Evolutionary conservation across 345 rosid genomes (phyloP), one percentile per base, ranked within the genome.

Genomic region (Boechera stricta): DNA sequence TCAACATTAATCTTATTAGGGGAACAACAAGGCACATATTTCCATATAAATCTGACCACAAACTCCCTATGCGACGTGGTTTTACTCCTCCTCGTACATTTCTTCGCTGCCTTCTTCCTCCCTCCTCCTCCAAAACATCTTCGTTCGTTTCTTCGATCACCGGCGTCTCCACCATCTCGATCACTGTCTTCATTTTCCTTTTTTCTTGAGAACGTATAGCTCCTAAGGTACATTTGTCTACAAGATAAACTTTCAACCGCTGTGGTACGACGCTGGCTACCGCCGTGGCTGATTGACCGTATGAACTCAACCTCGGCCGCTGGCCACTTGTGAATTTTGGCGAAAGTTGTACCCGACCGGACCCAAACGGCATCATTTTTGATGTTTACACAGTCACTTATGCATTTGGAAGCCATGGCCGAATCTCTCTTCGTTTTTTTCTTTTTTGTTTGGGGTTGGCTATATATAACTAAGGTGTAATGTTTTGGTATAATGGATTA

Each of bases 141-240:
- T 21, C 24, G 24, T 21, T 21, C 24, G 24, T 21, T 21, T 21
- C 24, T 21, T 21, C 24, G 24, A 21, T 21, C 24, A 21, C 24
- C 24, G 24, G 24, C 24, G 24, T 21, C 24, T 21, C 24, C 24
- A 21, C 24, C 24, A 21, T 21, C 24, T 2, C 9, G 35, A 54
- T 15, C 61, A 57, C 10, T 26, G 18, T 60, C 24, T 49, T 39
- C 12, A 1, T 41, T 28, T 4, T 86, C 69, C n/a, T 72, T 88
- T 53, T 87, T 79, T 73, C 84, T 80, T 18, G 90, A 83, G 45
- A 90, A 92, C 0, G 87, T 84, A 79, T 92, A 92, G 87, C 92
- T 90, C 65, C 93, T 85, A 21, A 90, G 82, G 66, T 88, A 92
- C 77, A 87, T 85, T 76, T 90, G 93, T 75, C 96, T 77, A 82